Evolutionary conservation across 169 alveolate species (phyloP).

Genomic region (Hepatocystis sp.): DNA sequence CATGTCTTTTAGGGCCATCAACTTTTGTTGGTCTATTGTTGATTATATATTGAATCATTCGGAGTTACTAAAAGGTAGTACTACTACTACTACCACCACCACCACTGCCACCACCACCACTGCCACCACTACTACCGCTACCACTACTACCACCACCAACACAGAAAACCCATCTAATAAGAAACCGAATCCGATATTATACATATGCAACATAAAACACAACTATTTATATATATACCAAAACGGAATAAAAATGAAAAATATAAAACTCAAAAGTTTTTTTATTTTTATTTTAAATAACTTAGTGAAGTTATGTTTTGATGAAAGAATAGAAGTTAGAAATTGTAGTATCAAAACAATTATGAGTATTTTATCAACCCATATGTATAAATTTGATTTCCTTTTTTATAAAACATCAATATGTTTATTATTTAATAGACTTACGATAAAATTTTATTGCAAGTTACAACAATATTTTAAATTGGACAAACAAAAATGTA

Average conservation of each 20-base stretch:
- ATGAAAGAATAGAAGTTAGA: conserved; percentile 74
- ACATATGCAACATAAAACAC: conserved; percentile 33
- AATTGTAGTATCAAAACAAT: conserved; percentile 75
- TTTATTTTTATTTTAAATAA: conserved; percentile 65
- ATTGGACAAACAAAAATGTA: conserved; percentile 14
- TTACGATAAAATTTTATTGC: conserved; percentile 27
- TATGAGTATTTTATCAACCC: conserved; percentile 65
- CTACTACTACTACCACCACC: no score
- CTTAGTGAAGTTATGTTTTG: conserved; percentile 66
- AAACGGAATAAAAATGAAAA: conserved; percentile 56
- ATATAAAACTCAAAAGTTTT: conserved; percentile 69
- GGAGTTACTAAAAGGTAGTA: conserved; percentile 16
- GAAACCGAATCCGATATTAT: conserved; percentile 6
- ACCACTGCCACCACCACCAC: no score
- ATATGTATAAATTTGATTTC: conserved; percentile 53
- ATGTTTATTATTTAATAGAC: conserved; percentile 42
- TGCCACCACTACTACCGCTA: no score
- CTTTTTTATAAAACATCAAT: conserved; percentile 70
- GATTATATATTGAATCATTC: conserved; percentile 50
- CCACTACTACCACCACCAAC: no score
- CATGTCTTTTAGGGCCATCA: conserved; percentile 63
- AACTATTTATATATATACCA: conserved; percentile 48
- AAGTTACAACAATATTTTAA: conserved; percentile 32
- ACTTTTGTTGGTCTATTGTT: conserved; percentile 69
- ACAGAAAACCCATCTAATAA: background rate